Evolutionary conservation across 176 grass and related monocot species (phyloP).

Genomic region (Triticum aestivum): IWGSC_CS_RefSeq_v2.1 NC_057808.1:568598077-568598576

Average conservation of each 20-base stretch:
- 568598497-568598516: too few relatives aligned
- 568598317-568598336: background rate
- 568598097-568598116: conserved; percentile 11
- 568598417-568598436: too few relatives aligned
- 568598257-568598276: too few relatives aligned
- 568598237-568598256: background rate
- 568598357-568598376: background rate
- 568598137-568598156: background rate
- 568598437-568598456: too few relatives aligned
- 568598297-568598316: background rate
- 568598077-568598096: conserved; percentile 39
- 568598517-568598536: too few relatives aligned
- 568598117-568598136: background rate
- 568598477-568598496: too few relatives aligned
- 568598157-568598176: conserved; percentile 37
- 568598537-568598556: too few relatives aligned
- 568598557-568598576: too few relatives aligned
- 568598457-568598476: too few relatives aligned
- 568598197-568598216: background rate
- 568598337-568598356: background rate
- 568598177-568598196: conserved; percentile 34
- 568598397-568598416: too few relatives aligned
- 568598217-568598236: background rate
- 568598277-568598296: too few relatives aligned
- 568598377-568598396: background rate